Evolutionary conservation across 768 basidiomycete genomes (phyloP).

Genomic region (Suillus cothurnatus): DNA sequence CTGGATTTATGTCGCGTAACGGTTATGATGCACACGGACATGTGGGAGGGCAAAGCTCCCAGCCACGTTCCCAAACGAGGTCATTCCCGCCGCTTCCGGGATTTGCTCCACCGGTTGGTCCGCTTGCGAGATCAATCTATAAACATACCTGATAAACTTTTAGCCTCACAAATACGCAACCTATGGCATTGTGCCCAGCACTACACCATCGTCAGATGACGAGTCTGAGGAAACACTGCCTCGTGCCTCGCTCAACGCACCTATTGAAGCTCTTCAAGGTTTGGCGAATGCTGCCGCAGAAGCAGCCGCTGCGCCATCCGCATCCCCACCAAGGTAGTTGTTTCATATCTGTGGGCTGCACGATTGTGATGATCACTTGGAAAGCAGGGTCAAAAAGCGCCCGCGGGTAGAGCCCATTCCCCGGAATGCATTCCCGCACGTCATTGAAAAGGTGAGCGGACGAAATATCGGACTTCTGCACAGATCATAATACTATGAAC

Average conservation of each 20-base stretch:
- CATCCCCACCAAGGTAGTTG: conserved; percentile 58
- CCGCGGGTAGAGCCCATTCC: conserved; percentile 83
- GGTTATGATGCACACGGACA: conserved; percentile 39
- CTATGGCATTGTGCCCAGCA: conserved; percentile 86
- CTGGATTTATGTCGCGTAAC: conserved; percentile 34
- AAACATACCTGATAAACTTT: conserved; percentile 19
- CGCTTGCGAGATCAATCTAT: conserved; percentile 15
- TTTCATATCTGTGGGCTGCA: conserved; percentile 4
- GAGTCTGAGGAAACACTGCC: conserved; percentile 91
- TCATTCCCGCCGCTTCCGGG: conserved; percentile 87
- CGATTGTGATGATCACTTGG: conserved; percentile 13
- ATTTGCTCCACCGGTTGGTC: conserved; percentile 83
- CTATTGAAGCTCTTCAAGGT: conserved; percentile 92
- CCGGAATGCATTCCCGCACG: conserved; percentile 85
- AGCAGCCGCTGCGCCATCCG: conserved; percentile 79
- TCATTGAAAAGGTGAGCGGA: conserved; percentile 73
- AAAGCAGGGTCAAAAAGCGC: conserved; percentile 73
- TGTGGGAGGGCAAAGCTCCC: conserved; percentile 22
- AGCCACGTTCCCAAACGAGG: conserved; percentile 36
- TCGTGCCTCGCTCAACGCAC: conserved; percentile 82
- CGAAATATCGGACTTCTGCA: neutral
- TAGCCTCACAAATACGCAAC: conserved; percentile 90
- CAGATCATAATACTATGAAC: conserved; percentile 5
- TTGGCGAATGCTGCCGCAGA: conserved; percentile 95
- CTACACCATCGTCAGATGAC: conserved; percentile 85